Evolutionary conservation across 177 flowering plant species (phyloP), one percentile per base, ranked within the genome.

Genomic region (Vitis hybrid): DNA sequence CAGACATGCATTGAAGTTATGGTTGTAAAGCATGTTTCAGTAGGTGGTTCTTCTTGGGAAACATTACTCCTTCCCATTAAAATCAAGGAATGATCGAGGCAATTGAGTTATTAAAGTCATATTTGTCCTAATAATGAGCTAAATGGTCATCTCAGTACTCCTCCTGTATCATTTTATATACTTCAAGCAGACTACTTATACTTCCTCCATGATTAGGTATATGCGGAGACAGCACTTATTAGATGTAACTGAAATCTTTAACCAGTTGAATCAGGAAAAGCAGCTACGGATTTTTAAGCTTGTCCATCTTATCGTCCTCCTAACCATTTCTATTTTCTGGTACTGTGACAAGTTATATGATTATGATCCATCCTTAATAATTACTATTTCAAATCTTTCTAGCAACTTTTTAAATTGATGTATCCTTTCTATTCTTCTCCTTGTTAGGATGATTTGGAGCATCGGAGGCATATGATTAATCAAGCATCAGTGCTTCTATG

Each of bases 161-260:
- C 7, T 39, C 45, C 6, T 39, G 7, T 39, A 5, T 39, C 45
- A 39, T 39, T 5, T 39, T 39, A 26, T 26, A n/a, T 58, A 2
- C 6, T 10, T 19, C 11, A 18, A 58, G 21, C 21, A 23, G 48
- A 45, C n/a, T 19, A 32, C 4, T 61, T 30, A 30, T 61, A 3
- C 17, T 11, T 32, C 1, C 17, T 61, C 17, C 34, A 15, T 75
- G 21, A 30, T 68, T 66, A 85, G 88, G 76, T 85, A 82, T 34
- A 62, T 14, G 50, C 51, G 32, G 54, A 51, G 60, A 58, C 60
- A 60, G 11, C 81, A 85, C 62, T 51, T 80, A 45, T 50, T 81
- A 30, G 83, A 85, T 77, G 83, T 82, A 21, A 82, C 86, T 17
- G 88, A 83, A 75, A 86, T 84, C 13, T 86, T 74, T 58, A 83